phyloP scores from a whole-genome alignment of 1,139 yeast genomes.

The Hansenula anomala region DNA sequence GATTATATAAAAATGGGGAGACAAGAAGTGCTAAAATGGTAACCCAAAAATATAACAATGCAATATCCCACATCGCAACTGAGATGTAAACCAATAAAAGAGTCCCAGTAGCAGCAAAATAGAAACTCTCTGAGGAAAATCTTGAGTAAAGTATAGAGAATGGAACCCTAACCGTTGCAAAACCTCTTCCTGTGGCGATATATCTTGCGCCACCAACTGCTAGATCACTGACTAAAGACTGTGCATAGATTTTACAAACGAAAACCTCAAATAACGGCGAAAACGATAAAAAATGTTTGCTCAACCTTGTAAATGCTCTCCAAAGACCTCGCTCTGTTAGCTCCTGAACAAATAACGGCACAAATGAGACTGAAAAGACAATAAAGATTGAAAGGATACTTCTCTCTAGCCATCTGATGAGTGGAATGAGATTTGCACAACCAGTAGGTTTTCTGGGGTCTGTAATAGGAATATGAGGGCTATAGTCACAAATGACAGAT shows the following conservation, averaged over 20 bases:
- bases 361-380: conserved; percentile 67
- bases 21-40: conserved; percentile 60
- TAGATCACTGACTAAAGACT: conserved; percentile 59
- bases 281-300: conserved; percentile 55
- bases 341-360: conserved; percentile 68
- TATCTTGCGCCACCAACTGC: conserved; percentile 77
- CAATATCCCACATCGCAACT: conserved; percentile 69
- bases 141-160: conserved; percentile 63
- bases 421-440: conserved; percentile 62
- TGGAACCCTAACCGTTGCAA: conserved; percentile 71
- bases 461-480: conserved; percentile 54
- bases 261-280: conserved; percentile 73
- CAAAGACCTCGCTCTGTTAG: conserved; percentile 69
- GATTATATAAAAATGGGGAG: conserved; percentile 68
- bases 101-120: conserved; percentile 63
- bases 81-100: conserved; percentile 60
- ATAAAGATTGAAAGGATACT: conserved; percentile 69
- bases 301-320: conserved; percentile 63
- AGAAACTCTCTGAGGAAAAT: conserved; percentile 68
- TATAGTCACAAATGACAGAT: conserved; percentile 56
- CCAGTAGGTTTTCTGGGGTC: conserved; percentile 59
- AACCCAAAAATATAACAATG: conserved; percentile 72
- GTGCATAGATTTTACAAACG: conserved; percentile 68
- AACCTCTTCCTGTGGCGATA: conserved; percentile 73
- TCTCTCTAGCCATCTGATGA: conserved; percentile 71